Base-by-base conservation (phyloP, 768 basidiomycete genomes). In the Tylopilus rubrobrunneus region DNA sequence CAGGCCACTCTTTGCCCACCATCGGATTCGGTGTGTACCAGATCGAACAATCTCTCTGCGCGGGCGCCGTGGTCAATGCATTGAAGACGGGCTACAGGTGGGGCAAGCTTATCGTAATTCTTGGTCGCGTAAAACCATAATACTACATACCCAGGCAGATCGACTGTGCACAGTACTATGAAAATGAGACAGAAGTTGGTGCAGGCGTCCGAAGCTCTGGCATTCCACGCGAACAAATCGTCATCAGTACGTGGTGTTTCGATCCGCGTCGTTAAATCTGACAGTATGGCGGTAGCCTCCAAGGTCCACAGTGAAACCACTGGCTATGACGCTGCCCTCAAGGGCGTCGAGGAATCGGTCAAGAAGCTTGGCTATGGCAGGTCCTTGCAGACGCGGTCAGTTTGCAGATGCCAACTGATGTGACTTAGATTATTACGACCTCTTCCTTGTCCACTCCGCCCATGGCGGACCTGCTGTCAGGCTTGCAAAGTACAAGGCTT, bases 361-460 rank as follows among this genome's bases (percentile, higher is more conserved):
- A 36, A 50, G 49, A 59, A 56, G 21, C 60, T 70, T 5, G 67
- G 59, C 19, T 55, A 52, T 9, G 47, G 66, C 44, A 37, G 40
- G 62, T 60, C 25, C 48, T 46, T 23, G 37, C 41, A 6, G 19
- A 25, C 31, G 17, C 14, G 29, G 27, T 11, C 17, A 29, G 10
- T n/a, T 1, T 39, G 21, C 6, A n/a, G 8, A 33, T 34, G 45
- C 15, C 8, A 28, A 57, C 41, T 27, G 33, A 28, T 36, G 12
- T 8, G 8, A 21, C 58, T 11, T 48, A 78, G 76, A 65, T 39
- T 78, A 77, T 45, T 72, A 76, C 56, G 78, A 79, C 60, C 67
- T 81, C 33, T 78, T 73, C 58, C 72, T 81, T 9, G 69, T 79
- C 31, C 79, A 80, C 55, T 70, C 74, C 34, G 73, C 79, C 0